Evolutionary conservation across 2,329 filamentous ascomycete genomes (phyloP).

Genomic region (Waltergamsia citrina): DNA sequence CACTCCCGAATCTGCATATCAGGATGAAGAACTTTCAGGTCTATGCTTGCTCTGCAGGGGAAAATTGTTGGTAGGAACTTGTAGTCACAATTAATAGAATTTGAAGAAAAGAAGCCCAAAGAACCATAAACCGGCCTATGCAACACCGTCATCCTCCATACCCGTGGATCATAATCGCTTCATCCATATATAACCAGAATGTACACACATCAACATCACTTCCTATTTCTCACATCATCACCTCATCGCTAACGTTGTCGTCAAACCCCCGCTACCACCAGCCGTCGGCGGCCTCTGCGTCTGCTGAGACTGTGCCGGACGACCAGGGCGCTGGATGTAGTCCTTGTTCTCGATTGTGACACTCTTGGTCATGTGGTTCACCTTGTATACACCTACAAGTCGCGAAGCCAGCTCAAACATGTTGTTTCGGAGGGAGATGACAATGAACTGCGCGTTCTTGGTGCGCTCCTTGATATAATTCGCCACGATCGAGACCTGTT

Average conservation of each 20-base stretch:
- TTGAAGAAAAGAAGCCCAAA: too few relatives aligned
- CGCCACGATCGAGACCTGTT: slow-evolving; percentile 87
- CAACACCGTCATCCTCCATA: too few relatives aligned
- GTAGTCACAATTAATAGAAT: too few relatives aligned
- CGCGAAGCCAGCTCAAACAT: slow-evolving; percentile 99
- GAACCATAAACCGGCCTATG: too few relatives aligned
- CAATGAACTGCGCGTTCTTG: slow-evolving; percentile 98
- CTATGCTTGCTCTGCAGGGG: too few relatives aligned
- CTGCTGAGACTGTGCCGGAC: slow-evolving; percentile 13
- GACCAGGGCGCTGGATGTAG: slow-evolving; percentile 44
- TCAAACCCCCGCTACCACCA: slow-evolving; percentile 11
- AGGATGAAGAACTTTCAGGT: too few relatives aligned
- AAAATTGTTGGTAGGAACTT: too few relatives aligned
- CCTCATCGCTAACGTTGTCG: slow-evolving; percentile 24
- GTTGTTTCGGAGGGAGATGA: slow-evolving; percentile 96
- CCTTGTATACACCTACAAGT: slow-evolving; percentile 96
- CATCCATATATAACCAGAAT: slow-evolving; percentile 4
- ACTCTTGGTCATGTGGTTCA: slow-evolving; percentile 97
- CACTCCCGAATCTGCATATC: too few relatives aligned
- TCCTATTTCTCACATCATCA: too few relatives aligned
- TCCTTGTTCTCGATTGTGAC: slow-evolving; percentile 81
- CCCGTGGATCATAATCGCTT: too few relatives aligned
- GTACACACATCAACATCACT: slow-evolving; percentile 3
- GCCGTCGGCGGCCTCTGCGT: slow-evolving; percentile 15
- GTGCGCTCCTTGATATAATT: slow-evolving; percentile 99